A percentile compares a stretch with the other conserved stretches of the same genome.
Conservation (phyloP, 202 grass and related monocot genomes). For the Cymbopogon flexuosus region DNA sequence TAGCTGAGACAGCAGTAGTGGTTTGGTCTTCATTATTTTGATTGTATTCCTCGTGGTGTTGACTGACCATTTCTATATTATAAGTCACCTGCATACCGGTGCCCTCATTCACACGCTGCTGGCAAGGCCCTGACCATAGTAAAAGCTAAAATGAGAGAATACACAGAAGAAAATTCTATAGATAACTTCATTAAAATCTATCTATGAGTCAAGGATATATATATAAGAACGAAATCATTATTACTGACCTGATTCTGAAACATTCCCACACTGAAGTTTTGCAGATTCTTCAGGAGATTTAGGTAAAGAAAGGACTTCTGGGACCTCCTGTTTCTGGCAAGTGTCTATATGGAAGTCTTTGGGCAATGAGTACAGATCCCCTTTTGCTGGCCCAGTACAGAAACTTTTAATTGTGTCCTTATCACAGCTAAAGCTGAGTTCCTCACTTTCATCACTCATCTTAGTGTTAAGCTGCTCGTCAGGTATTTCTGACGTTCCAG, state of each 20-base stretch:
- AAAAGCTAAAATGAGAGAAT: neutral
- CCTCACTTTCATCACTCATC: neutral
- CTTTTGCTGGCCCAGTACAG: neutral
- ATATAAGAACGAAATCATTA: neutral
- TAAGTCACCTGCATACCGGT: neutral
- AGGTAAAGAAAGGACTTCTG: neutral
- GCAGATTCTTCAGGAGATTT: constrained; percentile 4
- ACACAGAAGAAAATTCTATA: neutral
- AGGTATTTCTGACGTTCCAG: neutral
- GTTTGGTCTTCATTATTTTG: neutral
- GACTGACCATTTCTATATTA: neutral
- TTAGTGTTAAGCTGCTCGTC: neutral
- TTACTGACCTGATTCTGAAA: constrained; percentile 12
- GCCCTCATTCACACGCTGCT: neutral
- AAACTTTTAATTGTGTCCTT: neutral
- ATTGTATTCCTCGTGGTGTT: neutral
- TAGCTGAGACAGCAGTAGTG: neutral
- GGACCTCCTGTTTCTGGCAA: constrained; percentile 5
- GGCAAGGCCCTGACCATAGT: neutral
- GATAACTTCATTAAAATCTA: neutral
- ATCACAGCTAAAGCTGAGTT: constrained; percentile 11
- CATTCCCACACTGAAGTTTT: neutral
- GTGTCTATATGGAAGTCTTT: neutral
- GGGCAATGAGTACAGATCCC: neutral
- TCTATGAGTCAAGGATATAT: constrained; percentile 2